phyloP scores from a whole-genome alignment of 176 grass and related monocot species.

The Zizania latifolia region DNA sequence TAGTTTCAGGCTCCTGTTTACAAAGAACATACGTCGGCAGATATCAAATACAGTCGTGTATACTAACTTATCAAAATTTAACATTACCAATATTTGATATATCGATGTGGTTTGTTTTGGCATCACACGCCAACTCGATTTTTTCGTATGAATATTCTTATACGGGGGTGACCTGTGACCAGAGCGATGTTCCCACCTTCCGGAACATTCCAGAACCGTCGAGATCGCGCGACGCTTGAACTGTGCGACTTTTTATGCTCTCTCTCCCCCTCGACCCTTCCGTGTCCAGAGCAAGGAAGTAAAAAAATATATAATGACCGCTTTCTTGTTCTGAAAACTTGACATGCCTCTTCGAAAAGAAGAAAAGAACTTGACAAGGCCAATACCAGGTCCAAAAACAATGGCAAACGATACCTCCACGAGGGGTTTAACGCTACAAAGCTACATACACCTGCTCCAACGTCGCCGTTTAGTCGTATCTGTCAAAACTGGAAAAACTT shows the following conservation, averaged over 20 bases:
- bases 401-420: slow-evolving; percentile 36
- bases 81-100: background rate
- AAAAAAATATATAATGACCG: too few species aligned
- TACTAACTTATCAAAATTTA: too few species aligned
- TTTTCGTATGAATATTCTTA: too few species aligned
- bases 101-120: too few species aligned
- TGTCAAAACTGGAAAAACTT: slow-evolving; percentile 21
- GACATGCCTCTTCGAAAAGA: background rate
- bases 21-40: too few species aligned
- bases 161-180: background rate
- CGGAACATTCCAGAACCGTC: slow-evolving; percentile 46
- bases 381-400: slow-evolving; percentile 49
- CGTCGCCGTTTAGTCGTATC: slow-evolving; percentile 16
- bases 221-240: background rate
- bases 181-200: background rate
- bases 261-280: background rate
- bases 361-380: slow-evolving; percentile 26
- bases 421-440: slow-evolving; percentile 23
- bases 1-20: too few species aligned
- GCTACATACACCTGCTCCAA: slow-evolving; percentile 39
- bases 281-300: background rate
- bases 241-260: background rate
- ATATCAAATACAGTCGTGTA: too few species aligned
- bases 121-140: too few species aligned
- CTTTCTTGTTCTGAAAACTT: too few species aligned